Evolutionary conservation across 2,329 filamentous ascomycete genomes (phyloP).

Genomic region (Beauveria brongniartii): DNA sequence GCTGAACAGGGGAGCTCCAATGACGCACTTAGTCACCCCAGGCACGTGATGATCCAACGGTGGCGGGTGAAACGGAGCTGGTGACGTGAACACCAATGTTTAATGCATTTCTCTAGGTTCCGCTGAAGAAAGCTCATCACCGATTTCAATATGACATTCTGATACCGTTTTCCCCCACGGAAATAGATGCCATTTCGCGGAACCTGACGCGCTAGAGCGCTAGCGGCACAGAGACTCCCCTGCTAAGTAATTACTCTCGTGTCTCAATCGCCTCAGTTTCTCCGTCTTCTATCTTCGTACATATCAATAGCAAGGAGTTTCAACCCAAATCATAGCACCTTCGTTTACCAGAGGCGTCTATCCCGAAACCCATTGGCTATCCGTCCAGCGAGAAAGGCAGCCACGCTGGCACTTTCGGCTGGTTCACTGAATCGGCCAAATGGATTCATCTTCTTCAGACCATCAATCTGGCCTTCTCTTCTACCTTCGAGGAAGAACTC

Average conservation of each 20-base stretch:
- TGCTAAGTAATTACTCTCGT: neutral
- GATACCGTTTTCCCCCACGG: neutral
- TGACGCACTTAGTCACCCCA: constrained; percentile 10
- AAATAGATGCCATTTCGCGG: neutral
- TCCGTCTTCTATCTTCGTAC: neutral
- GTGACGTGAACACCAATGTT: neutral
- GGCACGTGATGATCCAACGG: constrained; percentile 3
- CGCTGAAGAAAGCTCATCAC: neutral
- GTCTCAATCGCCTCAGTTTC: neutral
- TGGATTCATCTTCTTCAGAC: neutral
- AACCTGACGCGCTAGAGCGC: neutral
- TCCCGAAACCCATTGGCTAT: constrained; percentile 16
- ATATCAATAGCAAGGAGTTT: neutral
- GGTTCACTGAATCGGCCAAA: constrained; percentile 16
- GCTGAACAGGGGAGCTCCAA: neutral
- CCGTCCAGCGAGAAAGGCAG: constrained; percentile 15
- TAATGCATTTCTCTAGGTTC: neutral
- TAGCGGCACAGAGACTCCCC: too few relatives aligned
- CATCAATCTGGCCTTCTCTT: constrained; percentile 25
- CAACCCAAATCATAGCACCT: constrained; percentile 1
- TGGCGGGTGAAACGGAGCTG: neutral
- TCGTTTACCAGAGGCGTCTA: constrained; percentile 17
- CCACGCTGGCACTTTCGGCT: constrained; percentile 15
- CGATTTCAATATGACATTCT: neutral
- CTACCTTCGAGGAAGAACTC: constrained; percentile 47